A percentile compares a stretch with the other conserved stretches of the same genome.
These are phyloP conservation scores for Heimioporus sp. DNA, from an alignment of 768 basidiomycete genomes.

Conservation along the genomic window DNA sequence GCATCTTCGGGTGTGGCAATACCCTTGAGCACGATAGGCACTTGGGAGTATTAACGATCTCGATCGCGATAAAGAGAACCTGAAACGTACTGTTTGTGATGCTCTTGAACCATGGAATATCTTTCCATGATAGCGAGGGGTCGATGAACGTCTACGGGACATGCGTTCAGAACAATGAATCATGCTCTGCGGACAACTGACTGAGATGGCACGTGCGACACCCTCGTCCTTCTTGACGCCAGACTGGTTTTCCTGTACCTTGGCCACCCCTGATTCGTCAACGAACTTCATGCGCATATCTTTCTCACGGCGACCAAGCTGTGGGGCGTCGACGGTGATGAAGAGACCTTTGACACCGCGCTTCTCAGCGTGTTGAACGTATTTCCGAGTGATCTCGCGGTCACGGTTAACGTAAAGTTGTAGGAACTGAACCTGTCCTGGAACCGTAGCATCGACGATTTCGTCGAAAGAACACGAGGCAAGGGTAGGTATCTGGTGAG, in stretches of 20 bases:
- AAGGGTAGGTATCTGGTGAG: constrained; percentile 87
- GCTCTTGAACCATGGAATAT: constrained; percentile 62
- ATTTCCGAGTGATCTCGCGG: constrained; percentile 75
- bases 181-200: constrained; percentile 38
- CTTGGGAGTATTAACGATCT: constrained; percentile 30
- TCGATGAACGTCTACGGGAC: constrained; percentile 79
- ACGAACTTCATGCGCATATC: constrained; percentile 96
- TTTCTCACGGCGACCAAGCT: constrained; percentile 87
- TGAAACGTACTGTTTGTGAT: constrained; percentile 56
- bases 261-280: constrained; percentile 45
- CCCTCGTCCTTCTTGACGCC: constrained; percentile 53
- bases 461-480: constrained; percentile 94
- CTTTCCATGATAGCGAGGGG: constrained; percentile 75
- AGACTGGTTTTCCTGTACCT: constrained; percentile 23
- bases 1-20: constrained; percentile 84
- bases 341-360: constrained; percentile 88
- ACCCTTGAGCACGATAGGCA: constrained; percentile 87
- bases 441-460: constrained; percentile 75
- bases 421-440: constrained; percentile 76
- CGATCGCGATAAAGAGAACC: constrained; percentile 17
- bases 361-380: constrained; percentile 83
- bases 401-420: constrained; percentile 91
- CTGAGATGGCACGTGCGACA: constrained; percentile 87
- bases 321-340: constrained; percentile 94
- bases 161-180: constrained; percentile 21